Evolutionary conservation across 2,329 filamentous ascomycete genomes (phyloP).

Genomic region (Alternaria sp.): DNA sequence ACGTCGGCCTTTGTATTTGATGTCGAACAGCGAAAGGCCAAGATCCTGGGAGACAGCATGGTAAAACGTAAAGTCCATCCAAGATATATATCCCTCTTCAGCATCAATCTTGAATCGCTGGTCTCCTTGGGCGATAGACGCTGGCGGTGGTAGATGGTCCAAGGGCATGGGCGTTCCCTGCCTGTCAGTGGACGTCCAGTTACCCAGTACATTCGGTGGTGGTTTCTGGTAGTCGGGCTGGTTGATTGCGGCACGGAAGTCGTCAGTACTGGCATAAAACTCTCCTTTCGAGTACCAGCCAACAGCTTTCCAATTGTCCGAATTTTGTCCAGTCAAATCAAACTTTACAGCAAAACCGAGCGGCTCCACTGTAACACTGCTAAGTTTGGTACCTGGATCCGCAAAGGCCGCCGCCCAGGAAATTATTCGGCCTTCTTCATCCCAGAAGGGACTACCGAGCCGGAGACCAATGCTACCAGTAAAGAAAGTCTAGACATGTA

Average conservation of each 20-base stretch:
- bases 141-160: conserved; percentile 64
- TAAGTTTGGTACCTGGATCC: conserved; percentile 50
- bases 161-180: conserved; percentile 52
- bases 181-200: conserved; percentile 57
- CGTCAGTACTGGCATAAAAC: conserved; percentile 62
- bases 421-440: conserved; percentile 53
- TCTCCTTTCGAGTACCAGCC: conserved; percentile 65
- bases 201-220: conserved; percentile 59
- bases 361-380: conserved; percentile 57
- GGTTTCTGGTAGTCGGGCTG: conserved; percentile 56
- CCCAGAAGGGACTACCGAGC: conserved; percentile 40
- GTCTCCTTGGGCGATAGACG: conserved; percentile 56
- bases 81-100: conserved; percentile 58
- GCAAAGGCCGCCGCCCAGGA: conserved; percentile 61
- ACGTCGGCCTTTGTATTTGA: conserved; percentile 64
- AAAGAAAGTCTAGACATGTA: conserved; percentile 19
- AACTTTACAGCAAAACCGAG: conserved; percentile 54
- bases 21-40: conserved; percentile 61
- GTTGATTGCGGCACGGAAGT: conserved; percentile 58
- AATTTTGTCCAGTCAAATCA: conserved; percentile 62
- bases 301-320: conserved; percentile 60
- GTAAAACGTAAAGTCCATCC: conserved; percentile 65
- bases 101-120: conserved; percentile 56
- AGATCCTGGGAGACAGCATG: conserved; percentile 60
- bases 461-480: conserved; percentile 26